phyloP scores from a whole-genome alignment of 495 filamentous ascomycete genomes.

The Geoglossum glabrum region DNA sequence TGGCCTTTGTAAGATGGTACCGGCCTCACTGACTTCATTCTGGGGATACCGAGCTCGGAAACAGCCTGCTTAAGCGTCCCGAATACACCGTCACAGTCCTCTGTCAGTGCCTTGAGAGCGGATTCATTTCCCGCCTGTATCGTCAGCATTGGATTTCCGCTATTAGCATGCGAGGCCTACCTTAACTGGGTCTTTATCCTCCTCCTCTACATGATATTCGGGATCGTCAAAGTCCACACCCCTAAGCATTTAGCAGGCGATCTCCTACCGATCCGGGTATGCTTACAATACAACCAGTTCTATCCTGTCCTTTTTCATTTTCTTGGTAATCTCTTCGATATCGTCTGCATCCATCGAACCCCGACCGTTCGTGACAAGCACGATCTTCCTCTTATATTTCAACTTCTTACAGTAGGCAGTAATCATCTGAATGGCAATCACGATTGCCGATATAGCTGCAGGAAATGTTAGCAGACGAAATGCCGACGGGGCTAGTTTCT shows the following conservation, averaged over 20 bases:
- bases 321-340: constrained; percentile 41
- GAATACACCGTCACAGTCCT: constrained; percentile 45
- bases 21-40: constrained; percentile 49
- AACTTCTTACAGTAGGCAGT: constrained; percentile 58
- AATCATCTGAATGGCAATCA: constrained; percentile 78
- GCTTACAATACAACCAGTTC: constrained; percentile 64
- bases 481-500: constrained; percentile 4
- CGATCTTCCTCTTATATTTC: constrained; percentile 70
- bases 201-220: constrained; percentile 83
- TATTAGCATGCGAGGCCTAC: constrained; percentile 14
- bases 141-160: constrained; percentile 2
- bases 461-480: constrained; percentile 6
- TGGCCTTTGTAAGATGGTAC: constrained; percentile 60
- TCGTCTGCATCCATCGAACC: constrained; percentile 47
- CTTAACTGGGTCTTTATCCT: constrained; percentile 59
- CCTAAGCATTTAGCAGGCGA: constrained; percentile 28
- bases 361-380: constrained; percentile 65
- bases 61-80: constrained; percentile 77
- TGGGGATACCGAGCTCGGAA: constrained; percentile 51
- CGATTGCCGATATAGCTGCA: constrained; percentile 58
- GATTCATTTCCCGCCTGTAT: constrained; percentile 43
- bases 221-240: constrained; percentile 89
- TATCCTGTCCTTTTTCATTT: constrained; percentile 55
- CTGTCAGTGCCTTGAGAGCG: constrained; percentile 38
- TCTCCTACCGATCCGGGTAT: neutral